phyloP scores from a whole-genome alignment of 1,284 basidiomycete genomes.

The Apiotrichum laibachii region DNA sequence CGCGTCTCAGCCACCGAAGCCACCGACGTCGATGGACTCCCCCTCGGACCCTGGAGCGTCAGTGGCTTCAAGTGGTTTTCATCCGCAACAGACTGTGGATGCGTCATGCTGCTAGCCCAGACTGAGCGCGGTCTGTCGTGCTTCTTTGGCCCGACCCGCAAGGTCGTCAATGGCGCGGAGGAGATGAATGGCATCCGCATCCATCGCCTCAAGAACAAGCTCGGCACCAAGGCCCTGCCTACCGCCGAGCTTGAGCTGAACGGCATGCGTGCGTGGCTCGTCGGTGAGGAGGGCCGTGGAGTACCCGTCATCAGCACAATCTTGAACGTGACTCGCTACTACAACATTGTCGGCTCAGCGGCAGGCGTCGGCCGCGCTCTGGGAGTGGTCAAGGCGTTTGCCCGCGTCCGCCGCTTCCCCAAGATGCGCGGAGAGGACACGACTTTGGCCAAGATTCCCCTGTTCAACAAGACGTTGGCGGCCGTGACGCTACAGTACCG shows the following conservation, averaged over 20 bases:
- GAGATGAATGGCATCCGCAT: constrained; percentile 66
- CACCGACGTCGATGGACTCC: constrained; percentile 17
- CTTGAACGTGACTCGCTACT: constrained; percentile 71
- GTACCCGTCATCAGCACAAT: constrained; percentile 67
- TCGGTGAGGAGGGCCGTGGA: constrained; percentile 63
- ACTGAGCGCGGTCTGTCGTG: constrained; percentile 60
- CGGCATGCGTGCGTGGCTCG: constrained; percentile 62
- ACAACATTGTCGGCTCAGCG: constrained; percentile 39
- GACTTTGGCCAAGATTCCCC: constrained; percentile 56
- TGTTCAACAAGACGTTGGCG: constrained; percentile 56
- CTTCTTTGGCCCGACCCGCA: constrained; percentile 59
- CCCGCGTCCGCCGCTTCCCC: constrained; percentile 55
- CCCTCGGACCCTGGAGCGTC: constrained; percentile 41
- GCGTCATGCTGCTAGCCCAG: constrained; percentile 13
- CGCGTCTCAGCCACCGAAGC: not conserved
- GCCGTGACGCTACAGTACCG: constrained; percentile 62
- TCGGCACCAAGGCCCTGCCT: constrained; percentile 71
- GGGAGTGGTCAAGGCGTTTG: constrained; percentile 63
- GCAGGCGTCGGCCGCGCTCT: constrained; percentile 63
- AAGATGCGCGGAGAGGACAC: constrained; percentile 56
- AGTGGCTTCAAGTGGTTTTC: constrained; percentile 81
- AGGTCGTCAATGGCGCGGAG: constrained; percentile 47
- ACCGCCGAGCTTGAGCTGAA: constrained; percentile 72
- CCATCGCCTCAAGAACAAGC: constrained; percentile 74
- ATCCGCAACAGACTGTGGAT: constrained; percentile 64